Evolutionary conservation across 1,284 basidiomycete species (phyloP).

Genomic region (Agroathelia rolfsii): DNA sequence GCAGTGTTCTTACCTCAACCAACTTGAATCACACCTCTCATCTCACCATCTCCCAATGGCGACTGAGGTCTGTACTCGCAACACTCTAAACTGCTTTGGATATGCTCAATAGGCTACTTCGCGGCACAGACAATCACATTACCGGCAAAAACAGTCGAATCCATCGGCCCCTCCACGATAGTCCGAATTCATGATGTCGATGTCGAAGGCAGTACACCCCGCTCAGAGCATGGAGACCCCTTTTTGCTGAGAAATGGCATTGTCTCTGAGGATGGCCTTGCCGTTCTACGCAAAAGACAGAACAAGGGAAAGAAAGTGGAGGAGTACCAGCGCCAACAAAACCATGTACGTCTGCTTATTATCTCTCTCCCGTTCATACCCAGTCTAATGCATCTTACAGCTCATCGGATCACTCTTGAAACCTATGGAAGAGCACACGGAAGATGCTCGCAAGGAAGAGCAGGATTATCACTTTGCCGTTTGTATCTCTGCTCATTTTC

Average conservation of each 20-base stretch:
- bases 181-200: slow-evolving; percentile 23
- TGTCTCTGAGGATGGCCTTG: slow-evolving; percentile 52
- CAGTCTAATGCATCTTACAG: slow-evolving; percentile 29
- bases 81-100: neutral
- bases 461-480: slow-evolving; percentile 58
- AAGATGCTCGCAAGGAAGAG: slow-evolving; percentile 59
- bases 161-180: slow-evolving; percentile 28
- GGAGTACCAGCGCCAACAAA: slow-evolving; percentile 75
- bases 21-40: too few relatives aligned
- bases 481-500: slow-evolving; percentile 17
- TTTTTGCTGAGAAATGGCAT: slow-evolving; percentile 47
- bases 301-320: slow-evolving; percentile 55
- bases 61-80: too few relatives aligned
- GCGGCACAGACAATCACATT: neutral
- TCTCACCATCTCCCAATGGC: too few relatives aligned
- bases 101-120: neutral
- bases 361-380: slow-evolving; percentile 8
- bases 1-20: slow-evolving; percentile 1
- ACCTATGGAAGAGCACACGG: slow-evolving; percentile 78
- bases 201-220: slow-evolving; percentile 31
- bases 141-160: slow-evolving; percentile 25
- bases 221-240: slow-evolving; percentile 36
- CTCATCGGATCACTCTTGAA: slow-evolving; percentile 81
- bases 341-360: slow-evolving; percentile 43
- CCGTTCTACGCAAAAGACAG: slow-evolving; percentile 42